These are phyloP conservation scores for Colletotrichum liaoningense DNA, from an alignment of 2,329 filamentous ascomycete genomes.

Conservation along the genomic window DNA sequence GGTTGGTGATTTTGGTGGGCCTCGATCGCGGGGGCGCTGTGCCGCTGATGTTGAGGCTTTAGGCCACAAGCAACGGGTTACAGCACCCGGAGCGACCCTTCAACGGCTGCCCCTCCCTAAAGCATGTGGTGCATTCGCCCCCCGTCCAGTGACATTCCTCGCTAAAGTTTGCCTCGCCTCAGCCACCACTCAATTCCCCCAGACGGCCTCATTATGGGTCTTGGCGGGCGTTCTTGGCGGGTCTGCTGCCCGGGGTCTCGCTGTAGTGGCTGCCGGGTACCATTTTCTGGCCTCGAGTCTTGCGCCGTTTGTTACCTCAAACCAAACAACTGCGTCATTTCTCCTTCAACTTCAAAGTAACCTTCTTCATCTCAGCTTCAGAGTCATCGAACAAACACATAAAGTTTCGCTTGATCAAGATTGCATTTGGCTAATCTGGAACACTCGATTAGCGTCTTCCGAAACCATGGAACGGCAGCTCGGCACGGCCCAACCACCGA, in stretches of 20 bases:
- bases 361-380: not conserved
- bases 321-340: not conserved
- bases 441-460: not conserved
- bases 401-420: not conserved
- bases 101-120: not conserved
- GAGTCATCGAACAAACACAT: not conserved
- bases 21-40: slow-evolving; percentile 2
- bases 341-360: not conserved
- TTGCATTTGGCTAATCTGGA: not conserved
- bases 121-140: not conserved
- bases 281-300: not conserved
- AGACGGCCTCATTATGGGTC: slow-evolving; percentile 25
- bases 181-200: slow-evolving; percentile 1
- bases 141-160: slow-evolving; percentile 22
- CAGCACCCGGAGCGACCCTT: slow-evolving; percentile 12
- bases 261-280: not conserved
- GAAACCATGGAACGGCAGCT: not conserved
- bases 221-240: slow-evolving; percentile 24
- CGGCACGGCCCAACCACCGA: not conserved
- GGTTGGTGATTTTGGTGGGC: slow-evolving; percentile 32
- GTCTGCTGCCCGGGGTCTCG: slow-evolving; percentile 21
- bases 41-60: not conserved
- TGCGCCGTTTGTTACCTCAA: not conserved
- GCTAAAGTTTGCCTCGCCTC: slow-evolving; percentile 1
- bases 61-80: not conserved